phyloP scores from a whole-genome alignment of 208 protist genomes.

The Leishmania tropica region DNA sequence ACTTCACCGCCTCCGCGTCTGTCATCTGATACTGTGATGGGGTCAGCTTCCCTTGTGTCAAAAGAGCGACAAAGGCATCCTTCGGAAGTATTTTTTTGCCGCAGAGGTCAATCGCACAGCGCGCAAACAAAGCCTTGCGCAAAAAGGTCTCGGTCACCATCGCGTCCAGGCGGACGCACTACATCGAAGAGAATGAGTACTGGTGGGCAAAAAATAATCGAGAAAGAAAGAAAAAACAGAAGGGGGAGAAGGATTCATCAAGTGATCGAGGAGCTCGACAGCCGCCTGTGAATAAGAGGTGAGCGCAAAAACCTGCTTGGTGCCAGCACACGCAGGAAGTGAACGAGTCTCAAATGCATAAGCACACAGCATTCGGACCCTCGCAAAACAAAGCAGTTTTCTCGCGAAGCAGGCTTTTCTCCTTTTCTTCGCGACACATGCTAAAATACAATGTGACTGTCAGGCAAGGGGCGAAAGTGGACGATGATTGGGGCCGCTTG shows the following conservation, averaged over 20 bases:
- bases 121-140: conserved; percentile 27
- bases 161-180: neutral
- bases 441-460: neutral
- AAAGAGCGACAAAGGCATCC: conserved; percentile 42
- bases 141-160: conserved; percentile 20
- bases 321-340: neutral
- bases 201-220: neutral
- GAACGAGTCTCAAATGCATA: neutral
- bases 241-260: neutral
- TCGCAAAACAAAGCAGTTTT: neutral
- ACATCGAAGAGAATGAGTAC: neutral
- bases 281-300: neutral
- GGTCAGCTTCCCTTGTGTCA: conserved; percentile 36
- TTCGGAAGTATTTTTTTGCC: conserved; percentile 34
- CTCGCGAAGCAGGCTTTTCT: neutral
- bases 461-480: neutral
- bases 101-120: conserved; percentile 20
- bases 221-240: neutral
- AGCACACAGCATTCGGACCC: neutral
- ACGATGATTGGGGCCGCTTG: neutral
- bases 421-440: neutral
- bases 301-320: neutral
- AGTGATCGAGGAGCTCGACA: neutral
- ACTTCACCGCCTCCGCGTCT: conserved; percentile 39
- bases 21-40: conserved; percentile 50